Base-by-base conservation (phyloP, 805 yeast genomes). In the Wickerhamiella azyma region DNA sequence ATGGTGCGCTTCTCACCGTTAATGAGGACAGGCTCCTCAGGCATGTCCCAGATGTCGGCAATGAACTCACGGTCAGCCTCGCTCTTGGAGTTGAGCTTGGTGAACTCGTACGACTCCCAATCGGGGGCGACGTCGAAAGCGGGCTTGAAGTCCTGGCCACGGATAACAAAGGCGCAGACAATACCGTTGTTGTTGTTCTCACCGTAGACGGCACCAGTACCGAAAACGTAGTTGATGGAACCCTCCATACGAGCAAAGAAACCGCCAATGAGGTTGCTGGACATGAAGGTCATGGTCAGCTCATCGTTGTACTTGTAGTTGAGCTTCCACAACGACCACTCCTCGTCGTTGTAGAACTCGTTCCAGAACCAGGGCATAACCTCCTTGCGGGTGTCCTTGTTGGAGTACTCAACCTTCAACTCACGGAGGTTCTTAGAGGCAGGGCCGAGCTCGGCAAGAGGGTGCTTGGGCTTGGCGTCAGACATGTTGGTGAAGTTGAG, bases 71-170 rank as follows among this genome's bases (percentile, higher is more conserved):
- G 80, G 74, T 75, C 84, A 64, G 76, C 92, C 56, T 75, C 77
- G 57, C 76, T 76, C 59, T 85, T 59, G 51, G 81, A 75, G 65
- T 89, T 96, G 62, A 89, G 74, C 73, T 84, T 79, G 64, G 77
- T 70, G 82, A 76, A 85, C 50, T 65, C 63, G 73, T 85, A 89
- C 42, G 96, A 85, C 72, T 89, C 97, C 94, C 94, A 86, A 72
- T 92, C 98, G 68, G 98, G 96, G 63, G 97, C 98, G 67, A 92
- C 97, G 55, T 89, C 83, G 63, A 89, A 85, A 53, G 96, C 98
- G 67, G 96, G 94, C 48, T 59, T 75, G 64, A 59, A 70, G 52
- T 89, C 95, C 70, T 89, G 85, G 61, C 98, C 98, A 74, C 97
- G 86, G 63, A 89, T 80, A 63, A 92, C 69, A 76, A 89, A 81